A percentile compares a stretch with the other conserved stretches of the same genome.
Evolutionary conservation across 331 rosid genomes (phyloP).

Genomic region (Erythrophleum ivorense): DNA sequence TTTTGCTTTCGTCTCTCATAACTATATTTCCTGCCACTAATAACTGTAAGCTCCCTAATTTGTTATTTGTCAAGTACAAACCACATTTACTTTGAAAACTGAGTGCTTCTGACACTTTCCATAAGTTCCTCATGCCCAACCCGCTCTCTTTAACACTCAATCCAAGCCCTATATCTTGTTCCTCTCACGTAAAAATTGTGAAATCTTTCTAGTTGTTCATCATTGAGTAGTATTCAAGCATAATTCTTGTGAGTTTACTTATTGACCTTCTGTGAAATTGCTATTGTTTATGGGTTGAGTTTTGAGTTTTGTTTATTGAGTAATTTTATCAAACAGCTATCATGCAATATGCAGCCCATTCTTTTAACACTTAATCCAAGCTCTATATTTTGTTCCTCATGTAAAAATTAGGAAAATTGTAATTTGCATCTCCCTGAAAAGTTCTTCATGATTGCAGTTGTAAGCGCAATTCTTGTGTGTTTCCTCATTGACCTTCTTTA

Average conservation of each 20-base stretch:
- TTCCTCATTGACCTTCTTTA: slow-evolving; percentile 7
- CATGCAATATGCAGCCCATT: background rate
- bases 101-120: slow-evolving; percentile 36
- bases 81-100: slow-evolving; percentile 35
- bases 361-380: background rate
- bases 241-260: slow-evolving; percentile 39
- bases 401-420: background rate
- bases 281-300: background rate
- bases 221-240: background rate
- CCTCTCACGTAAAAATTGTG: slow-evolving; percentile 36
- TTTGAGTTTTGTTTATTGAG: background rate
- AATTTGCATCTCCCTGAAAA: background rate
- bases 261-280: background rate
- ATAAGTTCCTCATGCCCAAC: slow-evolving; percentile 50
- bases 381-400: background rate
- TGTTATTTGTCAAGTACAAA: slow-evolving; percentile 4
- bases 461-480: slow-evolving; percentile 30
- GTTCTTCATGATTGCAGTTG: background rate
- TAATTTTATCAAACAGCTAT: background rate
- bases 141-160: slow-evolving; percentile 38
- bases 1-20: slow-evolving; percentile 15
- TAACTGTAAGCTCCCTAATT: slow-evolving; percentile 11
- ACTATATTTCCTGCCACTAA: slow-evolving; percentile 23
- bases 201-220: background rate
- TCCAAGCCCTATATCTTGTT: slow-evolving; percentile 8